These are phyloP conservation scores for Penstemon newberryi DNA, from an alignment of 257 asterid genomes.

Conservation along the genomic window DNA sequence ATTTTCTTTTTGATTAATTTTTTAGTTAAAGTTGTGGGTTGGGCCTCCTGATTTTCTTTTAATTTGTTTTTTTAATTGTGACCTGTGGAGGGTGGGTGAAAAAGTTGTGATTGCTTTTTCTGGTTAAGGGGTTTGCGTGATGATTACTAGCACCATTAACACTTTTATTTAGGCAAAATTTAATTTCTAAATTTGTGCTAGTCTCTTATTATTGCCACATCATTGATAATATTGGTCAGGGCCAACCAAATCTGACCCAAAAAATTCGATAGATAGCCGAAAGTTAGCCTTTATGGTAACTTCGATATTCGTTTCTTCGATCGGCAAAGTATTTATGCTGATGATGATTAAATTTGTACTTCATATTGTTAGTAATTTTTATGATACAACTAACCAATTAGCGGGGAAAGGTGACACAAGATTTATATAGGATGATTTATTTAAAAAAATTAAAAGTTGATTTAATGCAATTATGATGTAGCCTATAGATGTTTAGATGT, in stretches of 20 bases:
- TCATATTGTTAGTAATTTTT: too few relatives aligned
- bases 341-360: too few relatives aligned
- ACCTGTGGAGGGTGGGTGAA: conserved; percentile 32
- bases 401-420: too few relatives aligned
- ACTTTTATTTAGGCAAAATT: conserved; percentile 11
- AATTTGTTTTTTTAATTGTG: neutral
- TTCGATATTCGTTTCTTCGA: conserved; percentile 25
- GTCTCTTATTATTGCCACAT: conserved; percentile 46
- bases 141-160: conserved; percentile 44
- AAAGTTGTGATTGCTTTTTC: conserved; percentile 26
- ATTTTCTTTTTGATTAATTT: conserved; percentile 24
- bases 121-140: conserved; percentile 28
- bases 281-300: conserved; percentile 44
- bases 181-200: conserved; percentile 23
- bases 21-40: conserved; percentile 7
- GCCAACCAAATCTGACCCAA: conserved; percentile 30
- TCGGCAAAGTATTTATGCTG: too few relatives aligned
- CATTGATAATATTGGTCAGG: conserved; percentile 40
- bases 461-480: too few relatives aligned
- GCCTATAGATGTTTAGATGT: too few relatives aligned
- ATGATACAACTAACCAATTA: too few relatives aligned
- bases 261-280: conserved; percentile 29
- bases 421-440: too few relatives aligned
- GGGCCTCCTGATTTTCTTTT: conserved; percentile 24
- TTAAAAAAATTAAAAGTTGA: too few relatives aligned